phyloP scores from a whole-genome alignment of 164 flowering plant species.

The Amborella trichopoda region DNA sequence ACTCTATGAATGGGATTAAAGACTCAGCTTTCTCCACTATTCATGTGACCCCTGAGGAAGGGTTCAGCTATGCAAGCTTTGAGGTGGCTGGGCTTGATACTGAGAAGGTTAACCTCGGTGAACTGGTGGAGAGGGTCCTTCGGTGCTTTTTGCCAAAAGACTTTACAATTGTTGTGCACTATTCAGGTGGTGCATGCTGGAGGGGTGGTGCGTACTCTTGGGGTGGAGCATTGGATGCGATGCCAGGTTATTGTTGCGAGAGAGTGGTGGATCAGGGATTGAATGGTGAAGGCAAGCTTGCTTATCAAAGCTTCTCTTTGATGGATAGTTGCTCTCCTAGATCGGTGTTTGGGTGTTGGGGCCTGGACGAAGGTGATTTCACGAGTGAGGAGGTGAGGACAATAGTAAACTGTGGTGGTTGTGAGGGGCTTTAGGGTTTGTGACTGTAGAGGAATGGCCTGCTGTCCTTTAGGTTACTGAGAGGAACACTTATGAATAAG shows the following conservation, averaged over 20 bases:
- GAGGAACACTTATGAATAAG: too few relatives aligned
- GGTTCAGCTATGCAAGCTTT: constrained; percentile 78
- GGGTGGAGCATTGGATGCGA: constrained; percentile 15
- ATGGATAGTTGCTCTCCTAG: too few relatives aligned
- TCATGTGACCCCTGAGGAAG: constrained; percentile 87
- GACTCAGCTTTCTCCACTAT: constrained; percentile 46
- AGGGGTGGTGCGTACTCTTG: not conserved
- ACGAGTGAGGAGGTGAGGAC: too few relatives aligned
- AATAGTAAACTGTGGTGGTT: too few relatives aligned
- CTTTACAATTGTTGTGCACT: constrained; percentile 44
- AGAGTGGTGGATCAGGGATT: constrained; percentile 25
- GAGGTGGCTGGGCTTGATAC: constrained; percentile 25
- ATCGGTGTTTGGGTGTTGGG: too few relatives aligned
- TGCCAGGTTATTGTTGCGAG: constrained; percentile 30
- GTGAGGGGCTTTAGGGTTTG: too few relatives aligned
- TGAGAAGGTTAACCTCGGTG: constrained; percentile 4
- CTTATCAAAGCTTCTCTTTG: constrained; percentile 23
- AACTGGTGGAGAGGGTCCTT: constrained; percentile 28
- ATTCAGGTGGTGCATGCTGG: constrained; percentile 4
- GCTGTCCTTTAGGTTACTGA: too few relatives aligned
- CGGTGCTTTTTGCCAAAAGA: constrained; percentile 42
- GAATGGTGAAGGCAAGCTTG: constrained; percentile 26
- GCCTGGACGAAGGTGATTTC: too few relatives aligned
- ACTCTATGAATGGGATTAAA: constrained; percentile 72
- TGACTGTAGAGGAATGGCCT: too few relatives aligned